These are phyloP conservation scores for Pachysandra terminalis DNA, from an alignment of 164 flowering plant species.

Conservation along the genomic window DNA sequence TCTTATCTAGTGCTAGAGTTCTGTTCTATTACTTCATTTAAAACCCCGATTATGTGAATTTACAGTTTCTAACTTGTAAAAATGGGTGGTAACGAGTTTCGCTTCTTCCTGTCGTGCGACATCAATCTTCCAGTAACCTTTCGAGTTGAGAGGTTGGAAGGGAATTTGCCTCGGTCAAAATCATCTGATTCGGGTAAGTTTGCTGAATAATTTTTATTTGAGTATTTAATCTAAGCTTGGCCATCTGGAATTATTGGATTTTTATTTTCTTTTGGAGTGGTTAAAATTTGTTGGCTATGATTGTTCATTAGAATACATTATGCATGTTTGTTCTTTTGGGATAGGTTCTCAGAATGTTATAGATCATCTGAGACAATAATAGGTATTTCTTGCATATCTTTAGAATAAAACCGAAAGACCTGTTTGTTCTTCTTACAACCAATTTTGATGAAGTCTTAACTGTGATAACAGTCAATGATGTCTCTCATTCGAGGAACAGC, in stretches of 20 bases:
- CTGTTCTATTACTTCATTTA: not conserved
- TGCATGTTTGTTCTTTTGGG: no score
- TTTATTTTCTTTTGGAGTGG: not conserved
- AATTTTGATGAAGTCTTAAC: no score
- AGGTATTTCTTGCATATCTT: no score
- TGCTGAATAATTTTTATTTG: not conserved
- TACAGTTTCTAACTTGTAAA: conserved; percentile 6
- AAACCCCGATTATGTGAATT: conserved; percentile 13
- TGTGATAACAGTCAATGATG: no score
- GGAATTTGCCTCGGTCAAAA: conserved; percentile 42
- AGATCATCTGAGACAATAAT: no score
- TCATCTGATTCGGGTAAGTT: conserved; percentile 41
- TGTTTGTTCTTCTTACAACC: no score
- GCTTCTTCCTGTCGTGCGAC: conserved; percentile 87
- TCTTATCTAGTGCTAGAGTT: no score
- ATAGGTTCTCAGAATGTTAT: no score
- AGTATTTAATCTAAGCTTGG: not conserved
- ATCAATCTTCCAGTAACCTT: conserved; percentile 79
- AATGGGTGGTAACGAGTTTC: conserved; percentile 68
- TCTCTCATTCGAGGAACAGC: no score
- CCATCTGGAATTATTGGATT: not conserved
- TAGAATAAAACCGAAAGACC: no score
- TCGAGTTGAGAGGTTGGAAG: conserved; percentile 68
- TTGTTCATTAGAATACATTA: no score
- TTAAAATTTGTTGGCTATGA: not conserved